phyloP scores from a whole-genome alignment of 2,329 filamentous ascomycete genomes.

The Aspergillus sp. region DNA sequence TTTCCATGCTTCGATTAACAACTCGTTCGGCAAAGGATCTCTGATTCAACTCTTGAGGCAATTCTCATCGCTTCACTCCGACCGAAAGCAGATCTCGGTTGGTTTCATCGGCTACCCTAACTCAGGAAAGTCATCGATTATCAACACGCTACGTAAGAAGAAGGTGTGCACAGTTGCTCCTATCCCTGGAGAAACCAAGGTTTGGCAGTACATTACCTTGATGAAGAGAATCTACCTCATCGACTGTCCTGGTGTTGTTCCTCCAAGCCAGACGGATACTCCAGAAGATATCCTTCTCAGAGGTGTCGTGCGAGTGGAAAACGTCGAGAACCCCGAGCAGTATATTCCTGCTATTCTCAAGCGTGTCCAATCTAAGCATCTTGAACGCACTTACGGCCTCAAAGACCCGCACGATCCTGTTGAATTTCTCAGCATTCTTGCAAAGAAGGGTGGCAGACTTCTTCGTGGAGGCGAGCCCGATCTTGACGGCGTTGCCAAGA shows the following conservation, averaged over 20 bases:
- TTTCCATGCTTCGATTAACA: slow-evolving; percentile 91
- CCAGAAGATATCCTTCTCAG: slow-evolving; percentile 85
- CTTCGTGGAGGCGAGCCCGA: slow-evolving; percentile 94
- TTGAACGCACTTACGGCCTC: slow-evolving; percentile 90
- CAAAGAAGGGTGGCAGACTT: slow-evolving; percentile 80
- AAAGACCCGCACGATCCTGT: slow-evolving; percentile 74
- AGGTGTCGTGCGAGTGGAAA: slow-evolving; percentile 91
- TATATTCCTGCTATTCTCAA: slow-evolving; percentile 83
- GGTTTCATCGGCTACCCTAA: slow-evolving; percentile 90
- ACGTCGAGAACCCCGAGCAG: slow-evolving; percentile 93
- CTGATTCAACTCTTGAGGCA: slow-evolving; percentile 89
- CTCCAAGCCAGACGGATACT: slow-evolving; percentile 78
- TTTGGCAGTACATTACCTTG: slow-evolving; percentile 95
- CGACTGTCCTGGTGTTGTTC: slow-evolving; percentile 94
- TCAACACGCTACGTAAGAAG: slow-evolving; percentile 93
- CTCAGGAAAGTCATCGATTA: slow-evolving; percentile 93
- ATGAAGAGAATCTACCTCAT: slow-evolving; percentile 96
- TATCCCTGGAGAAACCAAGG: slow-evolving; percentile 94
- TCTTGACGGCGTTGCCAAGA: slow-evolving; percentile 91
- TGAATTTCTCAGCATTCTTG: slow-evolving; percentile 83
- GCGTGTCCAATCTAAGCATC: slow-evolving; percentile 79
- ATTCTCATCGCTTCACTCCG: slow-evolving; percentile 84
- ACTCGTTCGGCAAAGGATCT: slow-evolving; percentile 94
- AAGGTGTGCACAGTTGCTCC: slow-evolving; percentile 91
- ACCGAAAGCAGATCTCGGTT: slow-evolving; percentile 91